Evolutionary conservation across 257 asterid genomes (phyloP).

Genomic region (Petunia axillaris): DNA sequence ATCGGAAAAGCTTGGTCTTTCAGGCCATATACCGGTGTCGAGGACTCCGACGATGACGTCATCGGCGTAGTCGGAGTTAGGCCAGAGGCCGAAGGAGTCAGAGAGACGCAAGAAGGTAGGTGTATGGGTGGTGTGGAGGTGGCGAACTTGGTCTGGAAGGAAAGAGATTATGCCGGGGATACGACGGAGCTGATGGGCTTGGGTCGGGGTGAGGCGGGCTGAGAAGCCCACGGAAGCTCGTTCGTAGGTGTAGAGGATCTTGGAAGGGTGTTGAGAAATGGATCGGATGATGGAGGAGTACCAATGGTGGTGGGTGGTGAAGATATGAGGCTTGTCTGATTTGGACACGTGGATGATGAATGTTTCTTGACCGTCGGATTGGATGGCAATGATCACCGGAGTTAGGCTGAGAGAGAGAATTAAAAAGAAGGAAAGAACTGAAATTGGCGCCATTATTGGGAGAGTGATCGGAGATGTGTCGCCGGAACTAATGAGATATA

Average conservation of each 20-base stretch:
- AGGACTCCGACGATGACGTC: constrained; percentile 82
- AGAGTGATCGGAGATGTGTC: background rate
- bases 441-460: constrained; percentile 30
- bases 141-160: constrained; percentile 61
- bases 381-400: constrained; percentile 8
- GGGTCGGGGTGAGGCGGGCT: constrained; percentile 58
- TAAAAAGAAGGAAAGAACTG: constrained; percentile 18
- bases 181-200: constrained; percentile 56
- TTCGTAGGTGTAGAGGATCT: constrained; percentile 69
- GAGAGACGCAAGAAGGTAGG: constrained; percentile 70
- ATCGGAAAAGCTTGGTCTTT: constrained; percentile 81
- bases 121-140: constrained; percentile 81
- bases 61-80: constrained; percentile 76
- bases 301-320: constrained; percentile 78
- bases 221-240: constrained; percentile 78
- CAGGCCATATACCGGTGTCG: constrained; percentile 98
- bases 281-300: constrained; percentile 69
- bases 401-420: constrained; percentile 31
- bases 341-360: constrained; percentile 79
- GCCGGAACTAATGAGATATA: background rate
- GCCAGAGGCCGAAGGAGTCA: constrained; percentile 85
- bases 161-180: constrained; percentile 68
- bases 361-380: constrained; percentile 55
- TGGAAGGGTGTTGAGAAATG: constrained; percentile 53
- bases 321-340: constrained; percentile 60